Evolutionary conservation across 2,329 filamentous ascomycete species (phyloP).

Genomic region (Tolypocladium ovalisporum): DNA sequence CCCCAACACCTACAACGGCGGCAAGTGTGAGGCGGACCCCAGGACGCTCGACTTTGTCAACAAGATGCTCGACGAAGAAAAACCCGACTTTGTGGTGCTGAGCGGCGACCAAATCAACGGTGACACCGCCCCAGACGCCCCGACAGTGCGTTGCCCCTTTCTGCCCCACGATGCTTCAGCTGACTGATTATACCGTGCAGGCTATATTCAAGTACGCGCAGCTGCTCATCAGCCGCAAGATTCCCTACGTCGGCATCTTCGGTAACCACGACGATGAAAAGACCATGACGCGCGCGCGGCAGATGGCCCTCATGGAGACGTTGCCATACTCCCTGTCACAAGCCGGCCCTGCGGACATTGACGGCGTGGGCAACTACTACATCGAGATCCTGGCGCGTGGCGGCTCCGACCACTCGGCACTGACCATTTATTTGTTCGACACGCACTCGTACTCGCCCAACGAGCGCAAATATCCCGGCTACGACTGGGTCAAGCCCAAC

Average conservation of each 20-base stretch:
- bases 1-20: conserved; percentile 59
- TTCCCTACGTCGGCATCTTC: conserved; percentile 90
- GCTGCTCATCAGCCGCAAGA: conserved; percentile 72
- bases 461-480: conserved; percentile 78
- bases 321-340: conserved; percentile 84
- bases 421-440: conserved; percentile 92
- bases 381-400: conserved; percentile 80
- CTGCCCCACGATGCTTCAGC: conserved; percentile 3
- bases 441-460: conserved; percentile 88
- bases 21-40: conserved; percentile 81
- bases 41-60: conserved; percentile 84
- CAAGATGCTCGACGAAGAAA: conserved; percentile 79
- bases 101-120: conserved; percentile 95
- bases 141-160: conserved; percentile 49
- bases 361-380: conserved; percentile 90
- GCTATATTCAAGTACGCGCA: conserved; percentile 90
- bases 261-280: conserved; percentile 97
- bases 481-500: conserved; percentile 91
- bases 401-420: conserved; percentile 70
- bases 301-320: conserved; percentile 79
- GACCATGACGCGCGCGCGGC: conserved; percentile 60
- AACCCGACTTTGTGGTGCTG: conserved; percentile 82
- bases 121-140: conserved; percentile 80
- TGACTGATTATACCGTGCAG: conserved; percentile 24
- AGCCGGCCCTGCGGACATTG: conserved; percentile 71